phyloP scores from a whole-genome alignment of 1,284 basidiomycete genomes.

The Tilletia indica region DNA sequence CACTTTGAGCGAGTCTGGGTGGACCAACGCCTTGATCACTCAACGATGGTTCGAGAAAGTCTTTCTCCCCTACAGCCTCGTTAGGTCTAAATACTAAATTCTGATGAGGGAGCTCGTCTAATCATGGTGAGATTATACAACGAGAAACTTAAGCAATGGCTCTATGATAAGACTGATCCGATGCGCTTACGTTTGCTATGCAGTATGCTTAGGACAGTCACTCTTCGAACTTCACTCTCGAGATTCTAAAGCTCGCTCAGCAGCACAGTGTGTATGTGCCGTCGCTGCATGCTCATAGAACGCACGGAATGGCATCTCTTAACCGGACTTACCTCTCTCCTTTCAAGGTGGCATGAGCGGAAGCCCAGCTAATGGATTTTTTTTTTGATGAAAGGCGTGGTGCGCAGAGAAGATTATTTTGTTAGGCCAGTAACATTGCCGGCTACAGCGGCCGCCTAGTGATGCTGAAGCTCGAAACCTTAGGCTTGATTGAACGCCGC shows the following conservation, averaged over 20 bases:
- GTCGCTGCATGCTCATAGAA: not conserved
- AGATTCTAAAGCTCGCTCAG: not conserved
- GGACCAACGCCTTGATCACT: not conserved
- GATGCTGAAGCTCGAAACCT: too few relatives aligned
- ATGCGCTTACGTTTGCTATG: not conserved
- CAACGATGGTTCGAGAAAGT: constrained; percentile 1
- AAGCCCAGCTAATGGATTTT: not conserved
- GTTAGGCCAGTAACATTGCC: not conserved
- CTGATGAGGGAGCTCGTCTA: not conserved
- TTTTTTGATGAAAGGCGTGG: not conserved
- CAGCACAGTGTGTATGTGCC: not conserved
- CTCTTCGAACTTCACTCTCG: not conserved
- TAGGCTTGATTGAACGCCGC: too few relatives aligned
- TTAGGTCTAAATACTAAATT: not conserved
- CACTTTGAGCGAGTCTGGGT: not conserved
- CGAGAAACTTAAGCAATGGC: not conserved
- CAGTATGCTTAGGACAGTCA: not conserved
- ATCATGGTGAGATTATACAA: not conserved
- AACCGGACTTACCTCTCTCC: not conserved
- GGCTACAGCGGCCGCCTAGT: too few relatives aligned
- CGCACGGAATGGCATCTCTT: not conserved
- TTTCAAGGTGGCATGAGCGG: not conserved
- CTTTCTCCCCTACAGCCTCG: not conserved
- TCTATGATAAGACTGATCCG: not conserved
- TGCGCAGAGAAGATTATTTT: not conserved